Evolutionary conservation across 495 filamentous ascomycete genomes (phyloP), one percentile per base, ranked within the genome.

Genomic region (Podospora appendiculata): DNA sequence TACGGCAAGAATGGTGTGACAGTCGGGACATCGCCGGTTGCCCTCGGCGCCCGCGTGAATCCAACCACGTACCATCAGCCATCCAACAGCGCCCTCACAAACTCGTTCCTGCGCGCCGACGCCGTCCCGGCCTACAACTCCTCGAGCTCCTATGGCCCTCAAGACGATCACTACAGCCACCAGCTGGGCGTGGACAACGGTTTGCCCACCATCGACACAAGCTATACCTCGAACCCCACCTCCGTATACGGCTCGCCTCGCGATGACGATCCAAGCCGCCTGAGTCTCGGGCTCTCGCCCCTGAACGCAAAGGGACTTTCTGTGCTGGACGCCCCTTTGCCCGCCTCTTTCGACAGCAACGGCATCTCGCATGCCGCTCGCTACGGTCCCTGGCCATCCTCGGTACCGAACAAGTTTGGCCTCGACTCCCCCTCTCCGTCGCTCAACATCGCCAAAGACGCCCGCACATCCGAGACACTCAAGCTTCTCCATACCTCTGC

Each of bases 261-360:
- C 19, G 86, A 93, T 51, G 87, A 93, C 43, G 76, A 80, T 32
- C 48, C 70, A 13, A 70, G 65, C 35, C 66, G 78, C 55, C 77
- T 74, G 70, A 85, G 68, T 57, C 74, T 85, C 33, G 84, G 86
- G 19, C 79, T 89, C 52, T 92, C 92, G n/a, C 89, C 91, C 18
- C 78, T 66, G 68, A 81, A 72, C 18, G 65, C 65, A 9, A 83
- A 80, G 60, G 83, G 82, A 8, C 78, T 90, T 41, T 94, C 82
- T 42, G 88, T 90, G n/a, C 79, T 96, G 16, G 93, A 98, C 74
- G 94, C 90, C 7, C 89, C 89, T 2, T 81, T 98, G 19, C 93
- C 93, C 8, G 90, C 89, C 10, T 97, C 93, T 1, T 96, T 98
- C 63, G 94, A 97, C 65, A 95, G 89, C 61, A 90, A 97, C 58